Base-by-base conservation (phyloP, 2,329 filamentous ascomycete genomes). In the Ilyonectria robusta region DNA sequence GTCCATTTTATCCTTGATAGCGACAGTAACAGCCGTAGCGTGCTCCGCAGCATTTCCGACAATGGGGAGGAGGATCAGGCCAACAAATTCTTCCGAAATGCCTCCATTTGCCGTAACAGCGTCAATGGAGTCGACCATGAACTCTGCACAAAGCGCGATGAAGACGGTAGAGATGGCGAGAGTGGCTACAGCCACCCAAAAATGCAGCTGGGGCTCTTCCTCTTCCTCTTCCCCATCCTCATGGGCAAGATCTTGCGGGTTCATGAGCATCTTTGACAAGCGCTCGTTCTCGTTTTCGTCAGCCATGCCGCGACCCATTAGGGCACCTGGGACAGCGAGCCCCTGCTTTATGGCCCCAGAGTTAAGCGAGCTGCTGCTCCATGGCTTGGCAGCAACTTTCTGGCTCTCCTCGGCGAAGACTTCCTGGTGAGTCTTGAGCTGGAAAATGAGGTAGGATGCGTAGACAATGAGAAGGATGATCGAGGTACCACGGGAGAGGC, bases 391-490 rank as follows among this genome's bases (percentile, higher is more conserved):
- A 3, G 91, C 88, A 0, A 93, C 92, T 80, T 97, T 97, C 73
- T 93, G 87, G 71, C 91, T 93, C 37, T 93, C 90, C 59, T 90
- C 89, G 78, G 92, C 94, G 85, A 97, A 98, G 78, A 97, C 91
- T 9, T 84, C 84, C 26, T 87, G 86, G 79, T 98, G 95, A 0
- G 95, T 95, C 79, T 94, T 93, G 66, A 98, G 90, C 81, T 98
- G 95, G 85, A 98, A 98, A 80, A 93, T 87, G 2, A 98, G 90
- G 76, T 97, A 98, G 63, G 89, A 92, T 56, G 81, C 90, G 79
- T 98, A 98, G 10, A 97, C 92, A 53, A 97, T 78, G 1, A 98
- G 87, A 5, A 98, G 87, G 68, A 98, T 94, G 67, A 98, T 83
- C 0, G 93, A 84, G 2, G 92, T 93, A 58, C 93, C 93, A 61